A percentile compares a stretch with the other conserved stretches of the same genome.
Conservation (phyloP, 1,284 basidiomycete genomes). For the Malassezia globosa region DNA sequence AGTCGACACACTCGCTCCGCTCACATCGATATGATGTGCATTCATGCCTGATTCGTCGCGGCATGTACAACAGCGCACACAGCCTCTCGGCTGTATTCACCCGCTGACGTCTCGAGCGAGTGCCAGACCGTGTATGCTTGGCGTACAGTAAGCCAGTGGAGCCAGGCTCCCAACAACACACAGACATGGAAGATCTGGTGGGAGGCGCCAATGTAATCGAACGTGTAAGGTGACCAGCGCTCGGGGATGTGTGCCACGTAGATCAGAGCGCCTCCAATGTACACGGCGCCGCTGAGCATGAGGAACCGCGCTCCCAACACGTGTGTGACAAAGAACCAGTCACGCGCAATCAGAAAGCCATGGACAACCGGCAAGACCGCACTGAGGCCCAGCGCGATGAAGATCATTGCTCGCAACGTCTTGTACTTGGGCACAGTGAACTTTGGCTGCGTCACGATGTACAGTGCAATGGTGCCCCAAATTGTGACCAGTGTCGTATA, state of each 20-base stretch:
- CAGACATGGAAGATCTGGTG: constrained; percentile 60
- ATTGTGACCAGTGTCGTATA: not conserved
- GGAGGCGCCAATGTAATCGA: constrained; percentile 57
- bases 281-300: constrained; percentile 27
- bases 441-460: constrained; percentile 66
- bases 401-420: constrained; percentile 65
- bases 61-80: constrained; percentile 23
- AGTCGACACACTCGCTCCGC: too few relatives aligned
- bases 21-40: too few relatives aligned
- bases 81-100: constrained; percentile 10
- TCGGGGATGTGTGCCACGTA: constrained; percentile 69
- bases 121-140: constrained; percentile 42
- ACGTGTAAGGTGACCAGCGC: constrained; percentile 62
- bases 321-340: constrained; percentile 49
- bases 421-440: constrained; percentile 67
- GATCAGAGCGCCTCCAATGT: constrained; percentile 31
- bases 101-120: constrained; percentile 26
- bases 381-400: constrained; percentile 66
- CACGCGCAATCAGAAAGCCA: constrained; percentile 48
- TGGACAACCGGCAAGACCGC: constrained; percentile 64
- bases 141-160: constrained; percentile 55
- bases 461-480: constrained; percentile 53
- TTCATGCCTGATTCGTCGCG: too few relatives aligned
- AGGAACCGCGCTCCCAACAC: constrained; percentile 32
- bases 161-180: constrained; percentile 65